A percentile compares a stretch with the other conserved stretches of the same genome.
phyloP scores from a whole-genome alignment of 2,329 filamentous ascomycete genomes.

The Colletotrichum coccodes region DNA sequence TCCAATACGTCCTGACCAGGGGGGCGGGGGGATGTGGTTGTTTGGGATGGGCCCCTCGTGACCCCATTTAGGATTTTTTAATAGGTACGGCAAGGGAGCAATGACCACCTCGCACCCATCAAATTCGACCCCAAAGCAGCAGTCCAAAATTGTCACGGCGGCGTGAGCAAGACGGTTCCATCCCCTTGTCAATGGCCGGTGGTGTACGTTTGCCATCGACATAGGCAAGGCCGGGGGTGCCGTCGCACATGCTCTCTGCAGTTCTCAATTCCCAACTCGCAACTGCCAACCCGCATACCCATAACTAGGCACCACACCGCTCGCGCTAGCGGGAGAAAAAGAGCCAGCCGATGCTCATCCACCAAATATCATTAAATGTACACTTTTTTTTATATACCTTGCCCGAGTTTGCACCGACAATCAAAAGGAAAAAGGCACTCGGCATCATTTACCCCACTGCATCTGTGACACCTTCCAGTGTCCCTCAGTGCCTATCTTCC shows the following conservation, averaged over 20 bases:
- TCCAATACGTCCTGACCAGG: conserved; percentile 11
- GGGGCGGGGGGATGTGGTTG: neutral
- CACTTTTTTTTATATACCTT: neutral
- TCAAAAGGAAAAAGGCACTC: neutral
- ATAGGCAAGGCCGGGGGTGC: conserved; percentile 15
- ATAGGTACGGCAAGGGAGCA: conserved; percentile 7
- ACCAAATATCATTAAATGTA: neutral
- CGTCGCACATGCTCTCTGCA: neutral
- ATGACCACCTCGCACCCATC: neutral
- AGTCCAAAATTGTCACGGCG: no score
- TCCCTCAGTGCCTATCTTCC: neutral
- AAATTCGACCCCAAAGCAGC: neutral
- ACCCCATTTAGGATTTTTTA: conserved; percentile 21
- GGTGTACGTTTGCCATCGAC: neutral
- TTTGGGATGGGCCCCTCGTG: conserved; percentile 29
- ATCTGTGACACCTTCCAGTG: neutral
- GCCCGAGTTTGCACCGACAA: neutral
- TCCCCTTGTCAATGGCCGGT: neutral
- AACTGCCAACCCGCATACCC: neutral
- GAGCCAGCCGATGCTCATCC: neutral
- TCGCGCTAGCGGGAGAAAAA: neutral
- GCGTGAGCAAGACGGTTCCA: neutral
- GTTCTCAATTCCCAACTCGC: neutral
- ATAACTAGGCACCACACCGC: neutral
- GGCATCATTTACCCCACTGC: neutral